Percentiles rank a stretch among this genome's conserved stretches.
phyloP scores from a whole-genome alignment of 257 asterid genomes.

The Lantana camara region DNA sequence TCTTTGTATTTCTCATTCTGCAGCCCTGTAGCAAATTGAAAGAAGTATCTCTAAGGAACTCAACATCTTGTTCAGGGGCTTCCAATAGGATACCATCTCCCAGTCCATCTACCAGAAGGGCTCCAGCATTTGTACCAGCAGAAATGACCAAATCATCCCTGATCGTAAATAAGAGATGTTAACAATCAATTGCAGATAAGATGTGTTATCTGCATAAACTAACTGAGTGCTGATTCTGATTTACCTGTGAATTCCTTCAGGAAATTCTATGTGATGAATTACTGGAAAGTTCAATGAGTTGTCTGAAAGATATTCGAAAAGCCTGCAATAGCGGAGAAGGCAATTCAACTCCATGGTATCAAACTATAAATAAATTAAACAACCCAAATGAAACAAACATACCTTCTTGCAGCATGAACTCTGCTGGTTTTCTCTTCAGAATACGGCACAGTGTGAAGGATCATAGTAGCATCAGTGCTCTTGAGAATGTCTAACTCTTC shows the following conservation, averaged over 20 bases:
- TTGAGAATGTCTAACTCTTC: background rate
- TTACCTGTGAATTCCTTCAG: background rate
- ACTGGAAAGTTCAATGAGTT: background rate
- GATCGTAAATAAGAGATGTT: background rate
- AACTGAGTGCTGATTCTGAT: background rate
- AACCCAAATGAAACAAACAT: background rate
- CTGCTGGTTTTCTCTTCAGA: constrained; percentile 3
- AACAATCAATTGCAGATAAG: background rate
- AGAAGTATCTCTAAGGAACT: background rate
- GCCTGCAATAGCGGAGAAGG: background rate
- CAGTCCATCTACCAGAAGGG: background rate
- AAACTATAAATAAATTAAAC: background rate
- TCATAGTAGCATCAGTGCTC: background rate
- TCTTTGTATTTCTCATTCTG: constrained; percentile 2
- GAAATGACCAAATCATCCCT: background rate
- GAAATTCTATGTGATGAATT: background rate
- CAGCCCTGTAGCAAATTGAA: constrained; percentile 4
- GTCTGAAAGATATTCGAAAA: background rate
- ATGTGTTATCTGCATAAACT: background rate
- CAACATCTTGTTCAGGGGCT: background rate
- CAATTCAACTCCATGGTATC: background rate
- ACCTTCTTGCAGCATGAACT: constrained; percentile 8
- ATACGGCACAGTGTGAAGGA: background rate
- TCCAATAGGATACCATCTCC: constrained; percentile 3
- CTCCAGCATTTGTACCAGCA: background rate